Evolutionary conservation across 169 alveolate species (phyloP).

Genomic region (Plasmodium malariae): DNA sequence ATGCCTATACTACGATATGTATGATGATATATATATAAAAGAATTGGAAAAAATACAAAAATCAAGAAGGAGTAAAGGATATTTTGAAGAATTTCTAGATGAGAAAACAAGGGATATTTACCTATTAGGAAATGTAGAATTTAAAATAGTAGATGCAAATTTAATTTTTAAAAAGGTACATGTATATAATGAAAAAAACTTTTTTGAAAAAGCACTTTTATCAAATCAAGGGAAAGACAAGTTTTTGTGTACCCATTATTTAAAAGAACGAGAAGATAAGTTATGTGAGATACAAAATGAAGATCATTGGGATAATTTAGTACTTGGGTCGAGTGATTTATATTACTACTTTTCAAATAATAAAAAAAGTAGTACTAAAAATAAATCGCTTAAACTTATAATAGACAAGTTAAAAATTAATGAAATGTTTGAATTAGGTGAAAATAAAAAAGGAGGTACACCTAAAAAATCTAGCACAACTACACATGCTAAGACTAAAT

Average conservation of each 20-base stretch:
- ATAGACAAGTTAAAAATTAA: slow-evolving; percentile 43
- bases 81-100: slow-evolving; percentile 11
- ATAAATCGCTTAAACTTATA: slow-evolving; percentile 17
- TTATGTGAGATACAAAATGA: slow-evolving; percentile 27
- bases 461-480: neutral
- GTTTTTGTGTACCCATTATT: slow-evolving; percentile 35
- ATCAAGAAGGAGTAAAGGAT: slow-evolving; percentile 28
- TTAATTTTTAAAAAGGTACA: slow-evolving; percentile 40
- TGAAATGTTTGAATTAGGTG: neutral
- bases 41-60: slow-evolving; percentile 4
- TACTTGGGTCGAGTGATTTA: slow-evolving; percentile 60
- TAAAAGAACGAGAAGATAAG: slow-evolving; percentile 54
- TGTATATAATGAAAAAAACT: slow-evolving; percentile 29
- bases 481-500: neutral
- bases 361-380: slow-evolving; percentile 45
- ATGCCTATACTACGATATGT: slow-evolving; percentile 33
- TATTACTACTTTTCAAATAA: slow-evolving; percentile 39
- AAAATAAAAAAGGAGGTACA: neutral
- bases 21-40: slow-evolving; percentile 18
- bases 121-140: slow-evolving; percentile 44
- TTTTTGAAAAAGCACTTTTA: slow-evolving; percentile 15
- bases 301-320: slow-evolving; percentile 60
- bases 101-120: slow-evolving; percentile 17
- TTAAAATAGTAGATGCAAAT: slow-evolving; percentile 48
- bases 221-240: slow-evolving; percentile 36